Evolutionary conservation across 2,329 filamentous ascomycete species (phyloP).

Genomic region (Epicoccum nigrum): DNA sequence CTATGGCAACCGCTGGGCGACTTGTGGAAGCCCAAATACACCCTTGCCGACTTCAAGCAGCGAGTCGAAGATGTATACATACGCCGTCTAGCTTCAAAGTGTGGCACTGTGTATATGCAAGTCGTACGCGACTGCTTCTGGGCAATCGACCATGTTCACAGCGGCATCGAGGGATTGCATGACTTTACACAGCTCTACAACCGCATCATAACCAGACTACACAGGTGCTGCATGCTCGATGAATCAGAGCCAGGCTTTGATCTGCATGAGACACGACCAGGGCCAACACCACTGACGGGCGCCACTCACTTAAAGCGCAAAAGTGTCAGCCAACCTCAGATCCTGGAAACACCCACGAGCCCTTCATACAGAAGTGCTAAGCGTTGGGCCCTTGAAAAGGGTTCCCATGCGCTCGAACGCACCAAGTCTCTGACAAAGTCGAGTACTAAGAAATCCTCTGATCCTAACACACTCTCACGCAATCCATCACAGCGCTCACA

Average conservation of each 20-base stretch:
- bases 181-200: constrained; percentile 44
- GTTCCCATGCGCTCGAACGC: constrained; percentile 43
- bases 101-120: constrained; percentile 76
- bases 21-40: constrained; percentile 64
- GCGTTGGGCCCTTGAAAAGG: constrained; percentile 45
- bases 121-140: constrained; percentile 74
- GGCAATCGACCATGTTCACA: constrained; percentile 62
- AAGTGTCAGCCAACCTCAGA: constrained; percentile 32
- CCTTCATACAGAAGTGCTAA: constrained; percentile 46
- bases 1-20: constrained; percentile 72
- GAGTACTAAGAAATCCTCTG: constrained; percentile 35
- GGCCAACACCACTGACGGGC: constrained; percentile 27
- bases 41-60: constrained; percentile 66
- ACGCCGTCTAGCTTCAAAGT: constrained; percentile 68
- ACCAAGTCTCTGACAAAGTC: constrained; percentile 41
- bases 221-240: constrained; percentile 49
- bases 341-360: constrained; percentile 34
- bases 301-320: constrained; percentile 43
- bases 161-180: constrained; percentile 38
- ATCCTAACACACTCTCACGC: constrained; percentile 33
- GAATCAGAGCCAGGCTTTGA: constrained; percentile 44
- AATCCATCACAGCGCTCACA: constrained; percentile 42
- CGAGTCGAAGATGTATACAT: constrained; percentile 69
- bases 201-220: constrained; percentile 54
- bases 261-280: constrained; percentile 33